Evolutionary conservation across 768 basidiomycete genomes (phyloP).

Genomic region (Exidia glandulosa): DNA sequence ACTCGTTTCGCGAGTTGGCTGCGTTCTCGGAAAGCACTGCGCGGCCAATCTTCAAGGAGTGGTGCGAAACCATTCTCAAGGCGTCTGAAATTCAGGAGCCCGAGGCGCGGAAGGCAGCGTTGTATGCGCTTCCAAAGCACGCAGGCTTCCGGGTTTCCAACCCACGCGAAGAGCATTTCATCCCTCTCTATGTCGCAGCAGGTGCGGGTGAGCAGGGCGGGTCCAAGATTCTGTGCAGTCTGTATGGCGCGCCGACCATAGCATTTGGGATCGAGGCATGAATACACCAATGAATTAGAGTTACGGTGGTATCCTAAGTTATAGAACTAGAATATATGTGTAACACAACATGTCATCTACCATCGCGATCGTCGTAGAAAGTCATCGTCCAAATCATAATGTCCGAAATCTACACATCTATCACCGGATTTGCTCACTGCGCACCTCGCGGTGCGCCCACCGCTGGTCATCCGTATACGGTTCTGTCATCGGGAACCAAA

Average conservation of each 20-base stretch:
- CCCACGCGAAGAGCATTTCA: conserved; percentile 71
- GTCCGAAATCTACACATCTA: background rate
- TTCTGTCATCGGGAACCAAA: conserved; percentile 65
- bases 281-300: too few relatives aligned
- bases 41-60: conserved; percentile 36
- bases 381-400: too few relatives aligned
- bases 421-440: conserved; percentile 23
- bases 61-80: conserved; percentile 47
- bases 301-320: too few relatives aligned
- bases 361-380: too few relatives aligned
- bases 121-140: conserved; percentile 46
- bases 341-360: too few relatives aligned
- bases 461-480: conserved; percentile 49
- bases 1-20: conserved; percentile 48
- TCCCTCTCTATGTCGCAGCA: conserved; percentile 67
- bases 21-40: conserved; percentile 42
- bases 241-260: conserved; percentile 10
- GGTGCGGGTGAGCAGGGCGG: conserved; percentile 46
- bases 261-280: conserved; percentile 14
- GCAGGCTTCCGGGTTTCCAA: conserved; percentile 55
- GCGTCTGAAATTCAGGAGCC: conserved; percentile 37
- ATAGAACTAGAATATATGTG: too few relatives aligned
- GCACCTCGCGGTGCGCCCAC: conserved; percentile 37
- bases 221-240: conserved; percentile 7
- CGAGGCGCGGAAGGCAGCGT: conserved; percentile 39